Evolutionary conservation across 2,329 filamentous ascomycete genomes (phyloP).

Genomic region (Knufia fluminis): DNA sequence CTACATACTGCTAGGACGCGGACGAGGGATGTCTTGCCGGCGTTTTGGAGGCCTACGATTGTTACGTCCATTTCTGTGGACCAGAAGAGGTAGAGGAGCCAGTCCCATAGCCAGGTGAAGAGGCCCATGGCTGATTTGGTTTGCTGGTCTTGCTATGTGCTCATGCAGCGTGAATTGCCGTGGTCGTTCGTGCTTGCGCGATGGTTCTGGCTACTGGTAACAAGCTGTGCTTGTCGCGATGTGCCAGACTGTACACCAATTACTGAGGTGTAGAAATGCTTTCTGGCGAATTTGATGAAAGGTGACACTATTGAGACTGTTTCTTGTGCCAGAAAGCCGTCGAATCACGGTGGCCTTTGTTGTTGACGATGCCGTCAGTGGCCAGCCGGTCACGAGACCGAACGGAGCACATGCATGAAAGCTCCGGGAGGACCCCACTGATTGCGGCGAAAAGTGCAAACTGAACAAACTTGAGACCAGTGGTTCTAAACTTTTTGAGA

Average conservation of each 20-base stretch:
- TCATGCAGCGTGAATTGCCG: too few relatives aligned
- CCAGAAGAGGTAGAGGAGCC: constrained; percentile 96
- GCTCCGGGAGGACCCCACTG: too few relatives aligned
- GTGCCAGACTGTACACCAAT: too few relatives aligned
- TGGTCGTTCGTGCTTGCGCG: too few relatives aligned
- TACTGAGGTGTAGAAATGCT: too few relatives aligned
- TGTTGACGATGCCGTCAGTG: neutral
- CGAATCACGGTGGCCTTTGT: neutral
- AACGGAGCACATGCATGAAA: too few relatives aligned
- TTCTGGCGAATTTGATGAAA: too few relatives aligned
- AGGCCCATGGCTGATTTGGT: constrained; percentile 62
- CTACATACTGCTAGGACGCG: constrained; percentile 77
- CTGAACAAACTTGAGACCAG: neutral
- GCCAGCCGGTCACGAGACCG: too few relatives aligned
- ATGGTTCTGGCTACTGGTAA: too few relatives aligned
- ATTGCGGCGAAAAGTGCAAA: neutral
- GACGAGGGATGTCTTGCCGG: constrained; percentile 91
- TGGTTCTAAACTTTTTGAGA: neutral
- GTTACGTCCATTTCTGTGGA: constrained; percentile 99
- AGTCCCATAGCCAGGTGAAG: constrained; percentile 94
- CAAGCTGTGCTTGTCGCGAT: too few relatives aligned
- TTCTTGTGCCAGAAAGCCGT: neutral
- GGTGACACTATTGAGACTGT: too few relatives aligned
- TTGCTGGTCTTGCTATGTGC: constrained; percentile 3
- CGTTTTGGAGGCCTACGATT: constrained; percentile 96